Evolutionary conservation across 768 basidiomycete genomes (phyloP).

Genomic region (Thelephora aurantiotincta): DNA sequence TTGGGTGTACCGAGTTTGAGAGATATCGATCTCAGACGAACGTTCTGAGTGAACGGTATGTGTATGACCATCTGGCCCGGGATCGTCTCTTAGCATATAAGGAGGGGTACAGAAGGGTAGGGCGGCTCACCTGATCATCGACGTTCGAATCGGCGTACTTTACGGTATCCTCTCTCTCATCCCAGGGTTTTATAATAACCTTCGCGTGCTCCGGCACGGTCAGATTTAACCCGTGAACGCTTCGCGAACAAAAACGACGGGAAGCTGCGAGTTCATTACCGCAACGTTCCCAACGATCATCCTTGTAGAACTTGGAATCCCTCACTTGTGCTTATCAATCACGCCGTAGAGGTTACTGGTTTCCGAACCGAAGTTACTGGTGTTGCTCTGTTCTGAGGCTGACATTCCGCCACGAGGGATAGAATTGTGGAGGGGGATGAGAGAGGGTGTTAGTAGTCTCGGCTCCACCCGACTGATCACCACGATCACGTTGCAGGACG

Average conservation of each 20-base stretch:
- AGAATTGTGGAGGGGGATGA: too few relatives aligned
- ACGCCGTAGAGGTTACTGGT: slow-evolving; percentile 14
- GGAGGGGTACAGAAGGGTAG: background rate
- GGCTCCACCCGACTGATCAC: too few relatives aligned
- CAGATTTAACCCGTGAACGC: slow-evolving; percentile 72
- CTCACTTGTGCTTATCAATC: slow-evolving; percentile 20
- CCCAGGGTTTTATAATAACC: slow-evolving; percentile 70
- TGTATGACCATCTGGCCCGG: slow-evolving; percentile 57
- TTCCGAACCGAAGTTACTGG: slow-evolving; percentile 9
- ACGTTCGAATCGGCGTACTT: slow-evolving; percentile 66
- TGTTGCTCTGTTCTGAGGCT: background rate
- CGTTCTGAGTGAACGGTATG: slow-evolving; percentile 68
- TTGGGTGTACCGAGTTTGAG: slow-evolving; percentile 51
- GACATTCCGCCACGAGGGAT: background rate
- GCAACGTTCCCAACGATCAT: slow-evolving; percentile 5
- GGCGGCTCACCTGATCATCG: slow-evolving; percentile 58
- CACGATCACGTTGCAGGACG: too few relatives aligned
- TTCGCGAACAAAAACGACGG: slow-evolving; percentile 13
- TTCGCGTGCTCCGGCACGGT: slow-evolving; percentile 71
- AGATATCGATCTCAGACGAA: slow-evolving; percentile 58
- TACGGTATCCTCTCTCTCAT: slow-evolving; percentile 52
- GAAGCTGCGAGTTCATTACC: slow-evolving; percentile 3
- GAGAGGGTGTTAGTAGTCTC: too few relatives aligned
- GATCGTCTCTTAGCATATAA: background rate
- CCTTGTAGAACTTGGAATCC: slow-evolving; percentile 1